Evolutionary conservation across 371 early-diverging fungal genomes (phyloP).

Genomic region (Mucor irregularis): DNA sequence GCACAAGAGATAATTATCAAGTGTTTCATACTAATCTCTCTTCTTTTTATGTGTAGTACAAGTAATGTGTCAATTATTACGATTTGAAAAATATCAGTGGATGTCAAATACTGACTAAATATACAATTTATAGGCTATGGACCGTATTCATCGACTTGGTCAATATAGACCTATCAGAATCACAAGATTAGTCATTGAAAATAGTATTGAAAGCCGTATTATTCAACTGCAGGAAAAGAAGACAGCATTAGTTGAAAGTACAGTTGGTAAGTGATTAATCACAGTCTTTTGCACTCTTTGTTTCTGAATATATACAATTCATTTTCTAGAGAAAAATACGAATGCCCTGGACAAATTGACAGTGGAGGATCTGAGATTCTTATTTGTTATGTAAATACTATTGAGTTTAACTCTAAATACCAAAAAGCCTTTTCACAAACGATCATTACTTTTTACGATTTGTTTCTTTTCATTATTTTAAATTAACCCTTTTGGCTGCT

Average conservation of each 20-base stretch:
- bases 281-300: no score
- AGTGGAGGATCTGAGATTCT: constrained; percentile 84
- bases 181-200: constrained; percentile 89
- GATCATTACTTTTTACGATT: no score
- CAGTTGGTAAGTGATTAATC: constrained; percentile 90
- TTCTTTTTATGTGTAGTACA: constrained; percentile 23
- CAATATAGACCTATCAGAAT: constrained; percentile 89
- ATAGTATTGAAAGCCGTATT: constrained; percentile 95
- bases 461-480: no score
- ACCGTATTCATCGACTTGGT: constrained; percentile 91
- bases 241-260: constrained; percentile 85
- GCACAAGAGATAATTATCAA: background rate
- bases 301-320: no score
- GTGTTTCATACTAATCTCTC: background rate
- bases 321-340: constrained; percentile 38
- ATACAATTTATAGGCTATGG: constrained; percentile 76
- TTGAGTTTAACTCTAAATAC: no score
- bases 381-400: constrained; percentile 78
- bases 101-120: constrained; percentile 13
- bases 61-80: constrained; percentile 11
- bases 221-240: constrained; percentile 95
- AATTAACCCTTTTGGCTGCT: no score
- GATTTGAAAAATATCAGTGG: background rate
- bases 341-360: constrained; percentile 68
- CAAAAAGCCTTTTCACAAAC: no score